Conservation (phyloP, 441 rosid species). For the Pelargonium cotyledonis region DNA sequence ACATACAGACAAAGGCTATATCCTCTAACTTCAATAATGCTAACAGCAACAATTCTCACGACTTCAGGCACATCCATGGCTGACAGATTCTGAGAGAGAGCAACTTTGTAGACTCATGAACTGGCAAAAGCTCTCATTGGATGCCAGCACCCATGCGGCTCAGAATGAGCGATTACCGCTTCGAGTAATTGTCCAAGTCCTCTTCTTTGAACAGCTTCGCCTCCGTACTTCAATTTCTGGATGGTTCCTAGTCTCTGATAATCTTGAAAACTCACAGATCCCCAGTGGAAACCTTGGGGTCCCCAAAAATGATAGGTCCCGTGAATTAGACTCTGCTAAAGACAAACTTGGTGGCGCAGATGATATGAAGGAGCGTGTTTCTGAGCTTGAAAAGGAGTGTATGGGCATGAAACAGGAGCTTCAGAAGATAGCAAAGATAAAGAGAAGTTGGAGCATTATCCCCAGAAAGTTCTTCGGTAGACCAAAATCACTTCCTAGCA, state of each 20-base stretch:
- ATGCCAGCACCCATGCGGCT: constrained; percentile 91
- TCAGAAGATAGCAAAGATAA: constrained; percentile 60
- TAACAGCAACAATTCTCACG: neutral
- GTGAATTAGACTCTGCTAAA: neutral
- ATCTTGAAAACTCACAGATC: constrained; percentile 39
- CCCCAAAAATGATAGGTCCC: constrained; percentile 25
- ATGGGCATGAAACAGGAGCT: constrained; percentile 69
- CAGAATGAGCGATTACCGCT: constrained; percentile 92
- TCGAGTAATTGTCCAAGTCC: constrained; percentile 31
- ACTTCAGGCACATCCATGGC: constrained; percentile 88
- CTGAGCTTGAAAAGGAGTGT: constrained; percentile 76
- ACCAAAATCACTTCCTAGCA: constrained; percentile 50
- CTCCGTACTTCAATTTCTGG: constrained; percentile 72
- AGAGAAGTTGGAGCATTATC: constrained; percentile 44
- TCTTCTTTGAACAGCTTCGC: constrained; percentile 82
- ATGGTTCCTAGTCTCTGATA: constrained; percentile 63
- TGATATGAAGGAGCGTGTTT: constrained; percentile 62
- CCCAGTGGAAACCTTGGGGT: constrained; percentile 37
- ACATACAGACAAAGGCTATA: neutral
- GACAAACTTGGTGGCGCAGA: constrained; percentile 22
- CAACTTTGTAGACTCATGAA: constrained; percentile 73
- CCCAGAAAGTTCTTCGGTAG: constrained; percentile 28
- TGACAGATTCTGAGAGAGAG: constrained; percentile 73
- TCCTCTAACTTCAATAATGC: neutral
- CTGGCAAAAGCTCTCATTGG: constrained; percentile 85